Evolutionary conservation across 176 grass and related monocot genomes (phyloP), one percentile per base, ranked within the genome.

Genomic region (bread wheat (Triticum aestivum)): DNA sequence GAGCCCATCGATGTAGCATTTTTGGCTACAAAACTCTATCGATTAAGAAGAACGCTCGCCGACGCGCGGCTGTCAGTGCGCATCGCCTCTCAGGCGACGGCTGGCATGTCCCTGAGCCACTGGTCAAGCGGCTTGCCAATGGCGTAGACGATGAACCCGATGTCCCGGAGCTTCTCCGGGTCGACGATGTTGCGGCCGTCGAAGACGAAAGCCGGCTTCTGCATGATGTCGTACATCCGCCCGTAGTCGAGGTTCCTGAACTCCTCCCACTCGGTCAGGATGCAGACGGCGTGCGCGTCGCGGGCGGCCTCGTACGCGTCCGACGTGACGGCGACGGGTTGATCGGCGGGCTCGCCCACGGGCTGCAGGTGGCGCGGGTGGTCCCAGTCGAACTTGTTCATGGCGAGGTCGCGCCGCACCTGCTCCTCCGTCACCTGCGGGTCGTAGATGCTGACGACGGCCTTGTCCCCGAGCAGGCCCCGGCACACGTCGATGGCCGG

Each of bases 361-460:
- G 91, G 93, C 79, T 92, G 93, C 84, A 95, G 90, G 90, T 95
- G 90, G 0, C 89, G 82, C 10, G 93, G 93, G 86, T 95, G 93
- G 69, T 95, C 90, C 93, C 93, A 95, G 79, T 92, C 90, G 72
- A 92, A 95, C 85, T 92, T 88, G 29, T 87, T 95, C 93, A 95
- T 95, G 58, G 90, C 88, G 3, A 96, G 91, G 78, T 96, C 94
- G 8, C 94, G 78, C 58, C 87, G 29, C 26, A 93, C 89, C 87
- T 93, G 94, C 66, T 96, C 94, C 79, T 86, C 94, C 11, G 87
- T 82, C 58, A 96, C 91, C 83, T 96, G 85, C 17, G 94, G 94
- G 76, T 96, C 94, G 52, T 96, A 96, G 92, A 96, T 82, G 87
- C 94, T 88, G 3, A 96, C 4, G 9, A 86, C 38, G 9, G 88